Evolutionary conservation across 768 basidiomycete species (phyloP), one percentile per base, ranked within the genome.

Genomic region (Phaeotremella skinneri): DNA sequence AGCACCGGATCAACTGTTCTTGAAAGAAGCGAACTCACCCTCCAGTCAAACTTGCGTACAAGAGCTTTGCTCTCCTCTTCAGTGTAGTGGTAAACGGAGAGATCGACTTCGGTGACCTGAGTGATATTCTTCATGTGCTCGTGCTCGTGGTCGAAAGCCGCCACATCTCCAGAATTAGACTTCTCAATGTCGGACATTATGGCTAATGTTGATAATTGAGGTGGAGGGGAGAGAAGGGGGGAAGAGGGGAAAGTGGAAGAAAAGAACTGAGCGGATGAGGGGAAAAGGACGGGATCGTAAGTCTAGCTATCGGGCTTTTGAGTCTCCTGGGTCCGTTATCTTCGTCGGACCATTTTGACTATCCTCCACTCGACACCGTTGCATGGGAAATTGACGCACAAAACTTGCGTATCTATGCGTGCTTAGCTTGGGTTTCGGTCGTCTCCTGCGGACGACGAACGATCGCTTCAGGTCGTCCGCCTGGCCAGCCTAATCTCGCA

Each of bases 31-130:
- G 11, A 17, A 56, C n/a, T 37, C 31, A 56, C 48, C 13, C 57
- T 56, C 45, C 50, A 58, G 31, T 62, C 61, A 31, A 62, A 52
- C 39, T 58, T 62, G 21, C 57, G 42, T 7, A 55, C 56, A 23
- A 67, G 1, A 3, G 31, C 13, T 21, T 29, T 21, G 43, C 51
- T 58, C 48, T 67, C 66, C 25, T 55, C 66, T 6, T 34, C 56
- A 14, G 66, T 67, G 42, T 48, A 67, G n/a, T 54, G 20, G 29
- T 67, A 59, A 1, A 25, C 53, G 3, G 58, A 52, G 29, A 66
- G 16, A 41, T 63, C 65, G 39, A 63, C 58, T 7, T 64, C 66
- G 11, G 58, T 56, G 53, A 64, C 56, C 21, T 59, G 57, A 29
- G 43, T 29, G 29, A 49, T 48, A 55, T 16, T 16, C 7, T 56